A percentile compares a stretch with the other conserved stretches of the same genome.
Conservation (phyloP, 202 grass and related monocot genomes). For the Brachypodium distachyon region DNA sequence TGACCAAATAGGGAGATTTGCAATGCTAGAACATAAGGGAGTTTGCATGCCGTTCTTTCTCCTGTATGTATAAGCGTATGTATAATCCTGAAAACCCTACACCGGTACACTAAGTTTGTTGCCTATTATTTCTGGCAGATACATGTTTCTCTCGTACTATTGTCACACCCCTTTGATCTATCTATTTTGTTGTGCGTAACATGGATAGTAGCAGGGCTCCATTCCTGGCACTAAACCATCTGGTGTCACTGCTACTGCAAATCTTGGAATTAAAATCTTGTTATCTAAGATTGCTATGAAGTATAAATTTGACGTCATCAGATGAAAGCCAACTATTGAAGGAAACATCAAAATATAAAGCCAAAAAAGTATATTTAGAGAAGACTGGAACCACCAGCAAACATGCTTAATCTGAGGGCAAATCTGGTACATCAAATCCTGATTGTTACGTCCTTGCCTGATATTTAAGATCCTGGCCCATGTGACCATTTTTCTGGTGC, state of each 20-base stretch:
- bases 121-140: background rate
- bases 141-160: too few species aligned
- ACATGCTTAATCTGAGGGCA: background rate
- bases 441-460: background rate
- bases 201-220: background rate
- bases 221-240: background rate
- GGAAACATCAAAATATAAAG: background rate
- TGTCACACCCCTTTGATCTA: background rate
- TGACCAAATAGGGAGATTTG: background rate
- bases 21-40: background rate
- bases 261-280: too few species aligned
- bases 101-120: background rate
- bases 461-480: background rate
- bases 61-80: too few species aligned
- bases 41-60: background rate
- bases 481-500: background rate
- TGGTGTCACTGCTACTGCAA: background rate
- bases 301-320: too few species aligned
- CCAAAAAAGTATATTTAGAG: background rate
- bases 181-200: background rate
- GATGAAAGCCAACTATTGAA: background rate
- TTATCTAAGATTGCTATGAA: too few species aligned
- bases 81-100: background rate
- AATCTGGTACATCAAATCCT: background rate
- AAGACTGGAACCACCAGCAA: background rate